Evolutionary conservation across 202 grass and related monocot genomes (phyloP).

Genomic region (Zizania palustris): DNA sequence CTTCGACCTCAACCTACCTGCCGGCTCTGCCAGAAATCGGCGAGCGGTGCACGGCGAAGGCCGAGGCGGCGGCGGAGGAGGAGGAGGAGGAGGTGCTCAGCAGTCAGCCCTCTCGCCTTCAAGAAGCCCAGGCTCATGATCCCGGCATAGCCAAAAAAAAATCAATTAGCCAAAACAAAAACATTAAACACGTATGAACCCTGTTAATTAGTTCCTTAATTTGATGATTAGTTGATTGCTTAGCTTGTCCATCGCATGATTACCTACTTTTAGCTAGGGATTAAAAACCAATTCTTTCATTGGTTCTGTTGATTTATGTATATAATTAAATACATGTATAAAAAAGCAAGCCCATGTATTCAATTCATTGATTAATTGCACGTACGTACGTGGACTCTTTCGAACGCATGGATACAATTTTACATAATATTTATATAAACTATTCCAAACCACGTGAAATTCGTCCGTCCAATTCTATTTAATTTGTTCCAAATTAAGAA

Average conservation of each 20-base stretch:
- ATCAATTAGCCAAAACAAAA: not conserved
- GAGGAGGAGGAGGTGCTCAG: conserved; percentile 88
- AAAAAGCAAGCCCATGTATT: no score
- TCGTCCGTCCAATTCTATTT: no score
- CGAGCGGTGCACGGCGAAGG: conserved; percentile 8
- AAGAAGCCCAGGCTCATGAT: conserved; percentile 86
- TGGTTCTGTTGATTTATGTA: not conserved
- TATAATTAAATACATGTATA: no score
- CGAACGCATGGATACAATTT: no score
- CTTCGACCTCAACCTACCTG: conserved; percentile 86
- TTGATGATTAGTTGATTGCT: not conserved
- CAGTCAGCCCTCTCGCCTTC: conserved; percentile 70
- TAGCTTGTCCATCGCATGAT: not conserved
- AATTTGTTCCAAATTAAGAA: no score
- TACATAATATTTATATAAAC: no score
- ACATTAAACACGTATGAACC: not conserved
- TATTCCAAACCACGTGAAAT: no score
- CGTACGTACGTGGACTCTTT: no score
- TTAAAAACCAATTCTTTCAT: conserved; percentile 34
- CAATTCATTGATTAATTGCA: no score
- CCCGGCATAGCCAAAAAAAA: conserved; percentile 24
- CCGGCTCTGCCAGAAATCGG: conserved; percentile 57
- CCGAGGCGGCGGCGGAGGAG: conserved; percentile 39
- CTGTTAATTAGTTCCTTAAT: not conserved
- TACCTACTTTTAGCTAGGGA: not conserved